These are phyloP conservation scores for Aspergillus sp. DNA, from an alignment of 2,329 filamentous ascomycete genomes.

Conservation along the genomic window DNA sequence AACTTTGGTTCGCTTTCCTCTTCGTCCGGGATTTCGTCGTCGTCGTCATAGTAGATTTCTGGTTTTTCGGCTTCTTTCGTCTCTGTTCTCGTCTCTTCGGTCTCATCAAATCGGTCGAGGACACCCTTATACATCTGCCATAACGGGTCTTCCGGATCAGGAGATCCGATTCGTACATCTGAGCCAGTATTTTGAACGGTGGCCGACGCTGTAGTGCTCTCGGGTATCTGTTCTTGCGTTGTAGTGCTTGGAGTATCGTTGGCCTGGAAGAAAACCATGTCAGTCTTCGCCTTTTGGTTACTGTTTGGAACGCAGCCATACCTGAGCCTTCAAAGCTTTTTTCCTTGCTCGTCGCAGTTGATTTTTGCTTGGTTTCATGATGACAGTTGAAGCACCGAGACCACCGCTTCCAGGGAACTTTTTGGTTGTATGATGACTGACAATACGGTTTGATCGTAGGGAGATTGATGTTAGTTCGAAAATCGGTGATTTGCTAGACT, in stretches of 20 bases:
- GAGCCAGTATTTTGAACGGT: constrained; percentile 30
- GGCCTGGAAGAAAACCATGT: constrained; percentile 26
- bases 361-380: constrained; percentile 82
- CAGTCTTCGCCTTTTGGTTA: not conserved
- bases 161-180: constrained; percentile 49
- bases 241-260: constrained; percentile 7
- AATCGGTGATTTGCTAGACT: too few relatives aligned
- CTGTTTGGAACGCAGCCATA: constrained; percentile 32
- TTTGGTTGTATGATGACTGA: too few relatives aligned
- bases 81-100: constrained; percentile 61
- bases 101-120: constrained; percentile 73
- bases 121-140: constrained; percentile 82
- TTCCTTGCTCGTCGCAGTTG: constrained; percentile 90
- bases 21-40: constrained; percentile 82
- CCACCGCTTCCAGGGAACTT: not conserved
- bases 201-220: constrained; percentile 11
- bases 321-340: constrained; percentile 80
- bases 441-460: not conserved
- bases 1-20: constrained; percentile 66
- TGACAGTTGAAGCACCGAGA: not conserved
- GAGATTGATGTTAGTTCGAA: too few relatives aligned
- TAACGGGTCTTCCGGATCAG: constrained; percentile 69
- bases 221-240: not conserved
- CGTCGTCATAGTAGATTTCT: constrained; percentile 78
- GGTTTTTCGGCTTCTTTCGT: constrained; percentile 73